phyloP scores from a whole-genome alignment of 192 early-diverging fungal species.

The Mycoemilia scoparia region DNA sequence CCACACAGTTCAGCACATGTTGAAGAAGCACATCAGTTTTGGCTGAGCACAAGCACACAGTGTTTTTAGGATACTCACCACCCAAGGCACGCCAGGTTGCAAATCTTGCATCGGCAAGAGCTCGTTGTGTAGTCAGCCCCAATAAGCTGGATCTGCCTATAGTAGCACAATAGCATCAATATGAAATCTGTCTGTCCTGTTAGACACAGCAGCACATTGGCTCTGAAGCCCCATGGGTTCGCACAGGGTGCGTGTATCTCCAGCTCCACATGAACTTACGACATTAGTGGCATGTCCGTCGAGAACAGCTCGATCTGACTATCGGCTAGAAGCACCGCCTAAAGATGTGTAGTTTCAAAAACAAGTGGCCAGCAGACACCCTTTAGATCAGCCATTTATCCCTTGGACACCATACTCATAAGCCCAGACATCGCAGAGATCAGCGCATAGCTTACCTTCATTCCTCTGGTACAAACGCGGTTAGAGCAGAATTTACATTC shows the following conservation, averaged over 20 bases:
- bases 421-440: too few species aligned
- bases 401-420: too few species aligned
- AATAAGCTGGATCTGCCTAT: slow-evolving; percentile 39
- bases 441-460: slow-evolving; percentile 49
- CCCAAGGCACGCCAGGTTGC: slow-evolving; percentile 47
- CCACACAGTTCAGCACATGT: neutral
- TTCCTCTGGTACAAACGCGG: slow-evolving; percentile 47
- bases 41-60: neutral
- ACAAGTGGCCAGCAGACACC: neutral
- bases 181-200: too few species aligned
- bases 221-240: too few species aligned
- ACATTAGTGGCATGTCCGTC: slow-evolving; percentile 48
- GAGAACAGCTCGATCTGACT: slow-evolving; percentile 53
- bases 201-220: too few species aligned
- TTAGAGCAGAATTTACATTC: slow-evolving; percentile 45
- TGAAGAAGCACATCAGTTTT: neutral
- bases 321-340: slow-evolving; percentile 49
- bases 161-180: neutral
- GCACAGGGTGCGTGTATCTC: too few species aligned
- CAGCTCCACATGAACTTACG: too few species aligned
- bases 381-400: neutral
- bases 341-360: neutral
- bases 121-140: slow-evolving; percentile 50
- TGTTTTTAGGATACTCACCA: slow-evolving; percentile 27
- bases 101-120: slow-evolving; percentile 50